Evolutionary conservation across 1,284 basidiomycete species (phyloP).

Genomic region (Erythrobasidium hasegawianum): DNA sequence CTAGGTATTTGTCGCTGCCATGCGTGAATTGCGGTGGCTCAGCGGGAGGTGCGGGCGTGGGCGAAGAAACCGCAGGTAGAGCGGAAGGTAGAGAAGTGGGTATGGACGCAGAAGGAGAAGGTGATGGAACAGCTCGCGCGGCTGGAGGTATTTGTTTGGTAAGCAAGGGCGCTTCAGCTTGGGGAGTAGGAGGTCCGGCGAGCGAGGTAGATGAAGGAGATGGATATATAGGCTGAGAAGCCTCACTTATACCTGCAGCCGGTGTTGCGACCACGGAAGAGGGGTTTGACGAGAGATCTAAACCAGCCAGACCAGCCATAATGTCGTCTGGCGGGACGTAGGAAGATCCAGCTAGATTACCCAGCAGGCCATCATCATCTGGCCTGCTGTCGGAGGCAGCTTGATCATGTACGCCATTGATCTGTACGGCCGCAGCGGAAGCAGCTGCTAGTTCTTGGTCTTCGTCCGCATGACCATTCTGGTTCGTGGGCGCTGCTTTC

Average conservation of each 20-base stretch:
- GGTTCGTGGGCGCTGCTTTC: conserved; percentile 37
- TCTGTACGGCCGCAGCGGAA: conserved; percentile 15
- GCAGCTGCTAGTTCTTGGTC: background rate
- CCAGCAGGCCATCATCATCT: background rate
- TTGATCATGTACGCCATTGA: conserved; percentile 9
- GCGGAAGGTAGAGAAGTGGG: conserved; percentile 51
- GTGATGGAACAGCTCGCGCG: background rate
- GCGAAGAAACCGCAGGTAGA: conserved; percentile 52
- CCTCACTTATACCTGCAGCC: background rate
- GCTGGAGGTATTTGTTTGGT: background rate
- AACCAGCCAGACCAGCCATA: conserved; percentile 71
- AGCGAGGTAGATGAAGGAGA: conserved; percentile 8
- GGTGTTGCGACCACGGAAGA: conserved; percentile 34
- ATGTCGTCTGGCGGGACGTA: conserved; percentile 56
- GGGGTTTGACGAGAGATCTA: conserved; percentile 62
- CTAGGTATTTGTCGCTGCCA: conserved; percentile 65
- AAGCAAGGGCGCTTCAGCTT: background rate
- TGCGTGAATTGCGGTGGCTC: conserved; percentile 43
- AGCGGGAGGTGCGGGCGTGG: conserved; percentile 35
- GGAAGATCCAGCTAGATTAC: conserved; percentile 15
- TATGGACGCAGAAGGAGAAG: conserved; percentile 48
- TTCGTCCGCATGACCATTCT: background rate
- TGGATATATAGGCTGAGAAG: background rate
- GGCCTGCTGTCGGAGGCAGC: background rate
- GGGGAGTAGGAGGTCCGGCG: conserved; percentile 16